These are phyloP conservation scores for Ascochyta koolunga DNA, from an alignment of 2,329 filamentous ascomycete genomes.

Conservation along the genomic window DNA sequence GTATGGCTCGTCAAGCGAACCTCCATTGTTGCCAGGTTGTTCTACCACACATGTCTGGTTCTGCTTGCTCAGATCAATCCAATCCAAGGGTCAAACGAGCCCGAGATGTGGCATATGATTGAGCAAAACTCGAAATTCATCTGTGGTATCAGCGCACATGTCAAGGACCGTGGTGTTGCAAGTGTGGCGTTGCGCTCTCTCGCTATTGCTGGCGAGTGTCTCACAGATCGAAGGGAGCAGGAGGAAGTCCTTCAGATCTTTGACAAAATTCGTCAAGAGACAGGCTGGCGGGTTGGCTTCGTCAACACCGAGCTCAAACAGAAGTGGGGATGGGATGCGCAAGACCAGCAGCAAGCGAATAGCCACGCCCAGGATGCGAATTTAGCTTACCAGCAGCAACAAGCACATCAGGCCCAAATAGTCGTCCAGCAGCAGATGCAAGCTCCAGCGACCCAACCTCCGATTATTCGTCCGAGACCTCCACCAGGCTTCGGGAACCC, in stretches of 20 bases:
- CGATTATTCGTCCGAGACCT: slow-evolving; percentile 34
- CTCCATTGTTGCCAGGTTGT: slow-evolving; percentile 79
- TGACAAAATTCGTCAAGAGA: slow-evolving; percentile 74
- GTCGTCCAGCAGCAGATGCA: slow-evolving; percentile 16
- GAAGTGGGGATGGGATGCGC: slow-evolving; percentile 73
- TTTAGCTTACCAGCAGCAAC: slow-evolving; percentile 32
- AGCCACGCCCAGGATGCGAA: slow-evolving; percentile 24
- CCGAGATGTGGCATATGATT: slow-evolving; percentile 73
- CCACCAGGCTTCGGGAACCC: slow-evolving; percentile 69
- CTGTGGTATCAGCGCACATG: slow-evolving; percentile 87
- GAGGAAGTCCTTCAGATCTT: slow-evolving; percentile 81
- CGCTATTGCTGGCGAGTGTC: slow-evolving; percentile 74
- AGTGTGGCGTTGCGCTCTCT: slow-evolving; percentile 80
- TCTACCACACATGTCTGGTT: slow-evolving; percentile 87
- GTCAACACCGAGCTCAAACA: slow-evolving; percentile 75
- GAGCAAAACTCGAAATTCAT: slow-evolving; percentile 80
- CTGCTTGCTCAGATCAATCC: slow-evolving; percentile 83
- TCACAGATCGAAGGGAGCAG: slow-evolving; percentile 74
- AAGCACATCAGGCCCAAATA: slow-evolving; percentile 20
- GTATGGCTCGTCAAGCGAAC: slow-evolving; percentile 87
- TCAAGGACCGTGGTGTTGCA: slow-evolving; percentile 78
- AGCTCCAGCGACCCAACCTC: slow-evolving; percentile 20
- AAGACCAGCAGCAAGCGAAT: slow-evolving; percentile 45
- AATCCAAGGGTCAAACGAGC: slow-evolving; percentile 62
- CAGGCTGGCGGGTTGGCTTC: slow-evolving; percentile 77